phyloP scores from a whole-genome alignment of 768 basidiomycete species.

The Gloeophyllum trabeum region DNA sequence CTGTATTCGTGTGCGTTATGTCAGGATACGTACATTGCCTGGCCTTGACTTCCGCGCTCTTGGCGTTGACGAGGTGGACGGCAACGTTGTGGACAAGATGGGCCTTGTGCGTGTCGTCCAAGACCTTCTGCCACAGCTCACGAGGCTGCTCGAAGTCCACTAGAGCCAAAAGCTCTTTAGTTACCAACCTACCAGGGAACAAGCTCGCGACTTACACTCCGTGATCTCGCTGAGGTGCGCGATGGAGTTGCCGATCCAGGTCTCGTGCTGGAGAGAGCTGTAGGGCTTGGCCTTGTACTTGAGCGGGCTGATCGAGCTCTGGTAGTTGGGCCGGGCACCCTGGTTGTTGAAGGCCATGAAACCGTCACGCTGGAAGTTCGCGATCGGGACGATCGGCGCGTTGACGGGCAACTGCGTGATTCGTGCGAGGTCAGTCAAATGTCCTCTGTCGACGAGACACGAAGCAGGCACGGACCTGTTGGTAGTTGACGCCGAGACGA shows the following conservation, averaged over 20 bases:
- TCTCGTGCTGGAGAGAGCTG: slow-evolving; percentile 47
- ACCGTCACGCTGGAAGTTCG: slow-evolving; percentile 93
- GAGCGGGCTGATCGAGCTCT: slow-evolving; percentile 66
- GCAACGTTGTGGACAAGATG: slow-evolving; percentile 60
- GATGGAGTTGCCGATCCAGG: slow-evolving; percentile 60
- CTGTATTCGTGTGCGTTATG: neutral
- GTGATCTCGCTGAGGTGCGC: slow-evolving; percentile 64
- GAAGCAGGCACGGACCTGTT: slow-evolving; percentile 21
- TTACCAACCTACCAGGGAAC: neutral
- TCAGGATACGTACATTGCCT: slow-evolving; percentile 45
- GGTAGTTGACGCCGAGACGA: slow-evolving; percentile 72
- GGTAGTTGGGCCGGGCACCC: slow-evolving; percentile 81
- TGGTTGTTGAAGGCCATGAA: slow-evolving; percentile 59
- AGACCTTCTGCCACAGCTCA: slow-evolving; percentile 55
- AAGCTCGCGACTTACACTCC: slow-evolving; percentile 45
- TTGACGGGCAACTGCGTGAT: slow-evolving; percentile 67
- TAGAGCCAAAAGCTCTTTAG: slow-evolving; percentile 12
- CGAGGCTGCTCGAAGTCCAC: slow-evolving; percentile 85
- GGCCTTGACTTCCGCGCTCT: slow-evolving; percentile 46
- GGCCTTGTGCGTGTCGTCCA: slow-evolving; percentile 45
- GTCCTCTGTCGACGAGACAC: too few relatives aligned
- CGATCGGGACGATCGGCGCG: slow-evolving; percentile 55
- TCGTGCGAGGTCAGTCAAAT: too few relatives aligned
- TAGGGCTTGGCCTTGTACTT: slow-evolving; percentile 39
- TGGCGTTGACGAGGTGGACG: slow-evolving; percentile 49